These are phyloP conservation scores for Serendipita vermifera DNA, from an alignment of 768 basidiomycete species.

Conservation along the genomic window DNA sequence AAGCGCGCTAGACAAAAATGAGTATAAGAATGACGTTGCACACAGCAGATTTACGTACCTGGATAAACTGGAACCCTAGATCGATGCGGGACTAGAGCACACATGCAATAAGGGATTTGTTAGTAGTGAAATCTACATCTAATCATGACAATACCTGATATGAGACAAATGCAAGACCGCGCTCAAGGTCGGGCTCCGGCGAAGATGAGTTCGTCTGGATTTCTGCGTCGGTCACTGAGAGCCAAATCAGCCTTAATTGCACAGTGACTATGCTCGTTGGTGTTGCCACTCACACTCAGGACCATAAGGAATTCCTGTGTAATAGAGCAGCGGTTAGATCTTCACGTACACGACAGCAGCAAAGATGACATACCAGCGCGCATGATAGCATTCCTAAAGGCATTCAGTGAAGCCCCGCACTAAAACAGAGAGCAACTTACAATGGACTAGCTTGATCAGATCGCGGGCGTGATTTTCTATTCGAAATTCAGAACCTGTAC, in stretches of 20 bases:
- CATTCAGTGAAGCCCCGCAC: background rate
- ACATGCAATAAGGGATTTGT: no score
- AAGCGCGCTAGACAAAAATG: background rate
- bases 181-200: conserved; percentile 19
- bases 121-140: no score
- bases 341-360: conserved; percentile 17
- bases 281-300: conserved; percentile 18
- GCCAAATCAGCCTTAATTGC: background rate
- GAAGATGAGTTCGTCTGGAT: background rate
- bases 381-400: conserved; percentile 8
- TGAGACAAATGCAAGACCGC: conserved; percentile 35
- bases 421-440: background rate
- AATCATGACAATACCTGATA: no score
- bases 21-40: no score
- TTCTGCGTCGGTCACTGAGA: conserved; percentile 3
- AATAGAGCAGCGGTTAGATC: conserved; percentile 21
- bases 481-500: background rate
- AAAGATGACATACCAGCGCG: conserved; percentile 5
- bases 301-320: conserved; percentile 28
- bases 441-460: conserved; percentile 3
- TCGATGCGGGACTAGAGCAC: conserved; percentile 24
- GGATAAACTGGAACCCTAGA: conserved; percentile 27
- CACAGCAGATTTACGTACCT: no score
- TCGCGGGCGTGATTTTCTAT: conserved; percentile 10
- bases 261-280: conserved; percentile 3